Base-by-base conservation (phyloP, 345 rosid genomes). In the Camelina hispida region DNA sequence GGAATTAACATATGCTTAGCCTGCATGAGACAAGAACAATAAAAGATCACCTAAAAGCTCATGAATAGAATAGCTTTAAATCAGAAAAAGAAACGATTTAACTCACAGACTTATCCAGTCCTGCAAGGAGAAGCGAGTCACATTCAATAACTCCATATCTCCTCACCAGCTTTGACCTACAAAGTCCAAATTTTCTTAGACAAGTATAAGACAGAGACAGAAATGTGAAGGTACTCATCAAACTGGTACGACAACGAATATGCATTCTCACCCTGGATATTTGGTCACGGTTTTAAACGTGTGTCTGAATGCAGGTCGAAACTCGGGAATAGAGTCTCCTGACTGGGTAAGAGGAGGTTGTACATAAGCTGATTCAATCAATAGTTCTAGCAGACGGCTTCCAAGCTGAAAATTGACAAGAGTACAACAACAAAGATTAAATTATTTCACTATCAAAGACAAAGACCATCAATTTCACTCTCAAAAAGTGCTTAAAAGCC, bases 251-350 rank as follows among this genome's bases (percentile, higher is more conserved):
- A 73, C 20, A 44, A 66, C 3, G 48, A 69, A 25, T 20, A 23
- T 25, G n/a, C 43, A 55, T 15, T 43, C 83, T 83, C 74, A 94
- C 98, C 95, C 83, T 53, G 86, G 87, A 76, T 77, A 64, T 79
- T 80, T 88, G 71, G 75, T 72, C 47, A 87, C 79, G 48, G 78
- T 80, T 83, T 84, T 91, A 71, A 86, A 83, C 70, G 44, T 86
- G 76, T 94, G 98, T 53, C 83, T 86, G 78, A 94, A 91, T 30
- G 98, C 98, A 71, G 98, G 98, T 60, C 97, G 96, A 73, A 94
- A 80, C 79, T 88, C 95, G 4, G 92, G 98, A 47, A 93, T 88
- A 69, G 79, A 50, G 67, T 88, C 91, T 9, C 78, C 88, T 72
- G 85, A 80, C 81, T 86, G 97, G 68, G 82, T 77, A 58, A 82